Conservation (phyloP, 2,329 filamentous ascomycete genomes). For the Neonectria sp. region DNA sequence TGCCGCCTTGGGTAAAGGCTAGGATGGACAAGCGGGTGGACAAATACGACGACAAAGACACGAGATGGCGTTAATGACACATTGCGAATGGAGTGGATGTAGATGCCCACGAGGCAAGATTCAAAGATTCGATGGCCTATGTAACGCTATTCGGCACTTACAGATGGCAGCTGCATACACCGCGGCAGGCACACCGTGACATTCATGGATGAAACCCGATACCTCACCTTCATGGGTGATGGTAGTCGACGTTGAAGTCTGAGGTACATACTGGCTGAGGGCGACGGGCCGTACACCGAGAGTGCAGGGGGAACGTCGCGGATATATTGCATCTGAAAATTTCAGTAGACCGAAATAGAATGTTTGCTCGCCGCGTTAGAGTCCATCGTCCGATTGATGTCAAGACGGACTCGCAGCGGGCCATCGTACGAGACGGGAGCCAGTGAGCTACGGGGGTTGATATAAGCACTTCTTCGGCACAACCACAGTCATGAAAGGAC, state of each 20-base stretch:
- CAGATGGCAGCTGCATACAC: neutral
- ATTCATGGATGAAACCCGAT: conserved; percentile 2
- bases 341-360: conserved; percentile 18
- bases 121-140: neutral
- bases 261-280: too few species aligned
- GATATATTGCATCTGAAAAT: conserved; percentile 17
- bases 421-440: conserved; percentile 46
- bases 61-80: too few species aligned
- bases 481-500: conserved; percentile 88
- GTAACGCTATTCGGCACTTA: neutral
- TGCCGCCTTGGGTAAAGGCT: too few species aligned
- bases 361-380: conserved; percentile 51
- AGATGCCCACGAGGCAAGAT: too few species aligned
- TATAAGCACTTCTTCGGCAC: conserved; percentile 99
- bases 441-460: conserved; percentile 55
- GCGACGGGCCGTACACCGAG: too few species aligned
- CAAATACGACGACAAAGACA: too few species aligned
- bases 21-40: too few species aligned
- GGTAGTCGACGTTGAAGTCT: neutral
- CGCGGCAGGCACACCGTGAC: conserved; percentile 1
- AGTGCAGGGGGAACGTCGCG: conserved; percentile 19
- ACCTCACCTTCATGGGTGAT: neutral
- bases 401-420: conserved; percentile 41
- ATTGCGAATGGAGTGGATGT: too few species aligned
- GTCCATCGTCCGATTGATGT: conserved; percentile 28